These are phyloP conservation scores for Delphinella strobiligena DNA, from an alignment of 2,329 filamentous ascomycete species.

Conservation along the genomic window DNA sequence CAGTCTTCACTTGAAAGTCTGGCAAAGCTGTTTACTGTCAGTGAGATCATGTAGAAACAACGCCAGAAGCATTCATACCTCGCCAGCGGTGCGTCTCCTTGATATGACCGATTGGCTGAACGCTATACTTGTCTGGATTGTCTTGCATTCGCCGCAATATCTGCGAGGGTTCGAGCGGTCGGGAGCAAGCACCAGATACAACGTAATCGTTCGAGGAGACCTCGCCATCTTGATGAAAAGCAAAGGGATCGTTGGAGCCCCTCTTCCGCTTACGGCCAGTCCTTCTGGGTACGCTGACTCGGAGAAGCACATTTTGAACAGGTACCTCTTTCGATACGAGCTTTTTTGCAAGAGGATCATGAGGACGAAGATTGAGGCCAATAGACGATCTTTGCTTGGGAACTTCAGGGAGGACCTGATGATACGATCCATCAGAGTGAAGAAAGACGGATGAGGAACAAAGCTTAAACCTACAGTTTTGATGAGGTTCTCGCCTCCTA, in stretches of 20 bases:
- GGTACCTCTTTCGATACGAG: slow-evolving; percentile 63
- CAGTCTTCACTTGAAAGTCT: slow-evolving; percentile 55
- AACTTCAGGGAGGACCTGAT: slow-evolving; percentile 6
- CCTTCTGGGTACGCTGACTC: slow-evolving; percentile 73
- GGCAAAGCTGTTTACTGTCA: slow-evolving; percentile 62
- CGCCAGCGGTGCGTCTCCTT: slow-evolving; percentile 78
- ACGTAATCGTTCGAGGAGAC: too few species aligned
- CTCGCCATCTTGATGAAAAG: slow-evolving; percentile 3
- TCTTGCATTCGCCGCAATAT: slow-evolving; percentile 20
- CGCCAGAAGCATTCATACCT: slow-evolving; percentile 36
- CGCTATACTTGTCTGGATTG: slow-evolving; percentile 15
- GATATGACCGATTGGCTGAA: slow-evolving; percentile 41
- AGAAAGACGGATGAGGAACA: neutral
- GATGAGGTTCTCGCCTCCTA: slow-evolving; percentile 45
- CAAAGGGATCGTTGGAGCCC: slow-evolving; percentile 51
- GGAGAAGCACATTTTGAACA: slow-evolving; percentile 75
- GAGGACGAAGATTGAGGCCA: slow-evolving; percentile 65
- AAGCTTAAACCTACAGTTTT: slow-evolving; percentile 32
- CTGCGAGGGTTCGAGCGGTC: slow-evolving; percentile 9
- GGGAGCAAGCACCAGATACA: neutral
- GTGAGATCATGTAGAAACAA: too few species aligned
- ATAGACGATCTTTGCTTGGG: slow-evolving; percentile 4
- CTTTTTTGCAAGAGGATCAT: slow-evolving; percentile 68
- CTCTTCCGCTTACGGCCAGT: slow-evolving; percentile 79
- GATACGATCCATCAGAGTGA: neutral